Conservation (phyloP, 352 stramenopile genomes). For the Phytophthora hibernalis region DNA sequence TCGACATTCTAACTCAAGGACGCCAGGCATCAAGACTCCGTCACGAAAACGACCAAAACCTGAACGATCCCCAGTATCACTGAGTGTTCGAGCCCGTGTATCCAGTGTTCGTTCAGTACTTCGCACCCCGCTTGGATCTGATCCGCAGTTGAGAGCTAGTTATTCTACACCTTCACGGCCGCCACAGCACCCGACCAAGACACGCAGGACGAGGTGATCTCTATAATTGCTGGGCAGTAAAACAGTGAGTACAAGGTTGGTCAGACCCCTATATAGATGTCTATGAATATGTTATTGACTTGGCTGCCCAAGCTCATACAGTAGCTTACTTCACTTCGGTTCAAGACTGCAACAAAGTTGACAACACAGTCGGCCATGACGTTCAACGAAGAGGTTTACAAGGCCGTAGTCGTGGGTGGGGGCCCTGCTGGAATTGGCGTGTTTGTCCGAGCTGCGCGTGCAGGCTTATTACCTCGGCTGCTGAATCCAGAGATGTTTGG, state of each 20-base stretch:
- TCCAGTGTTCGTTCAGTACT: slow-evolving; percentile 54
- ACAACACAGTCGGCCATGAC: too few species aligned
- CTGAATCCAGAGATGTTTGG: slow-evolving; percentile 55
- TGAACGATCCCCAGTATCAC: slow-evolving; percentile 35
- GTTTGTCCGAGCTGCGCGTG: slow-evolving; percentile 74
- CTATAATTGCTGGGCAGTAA: slow-evolving; percentile 19
- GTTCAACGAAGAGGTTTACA: slow-evolving; percentile 59
- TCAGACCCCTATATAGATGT: slow-evolving; percentile 17
- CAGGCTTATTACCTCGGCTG: slow-evolving; percentile 61
- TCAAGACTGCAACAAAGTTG: too few species aligned
- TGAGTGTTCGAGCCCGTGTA: slow-evolving; percentile 59
- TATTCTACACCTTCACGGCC: slow-evolving; percentile 72
- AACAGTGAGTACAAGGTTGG: slow-evolving; percentile 8
- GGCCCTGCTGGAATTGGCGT: slow-evolving; percentile 78
- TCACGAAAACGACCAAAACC: slow-evolving; percentile 37
- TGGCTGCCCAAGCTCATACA: not conserved
- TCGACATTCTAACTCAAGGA: slow-evolving; percentile 30
- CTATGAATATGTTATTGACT: slow-evolving; percentile 30
- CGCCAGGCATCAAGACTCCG: slow-evolving; percentile 28
- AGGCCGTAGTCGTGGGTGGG: slow-evolving; percentile 75
- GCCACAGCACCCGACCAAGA: slow-evolving; percentile 36
- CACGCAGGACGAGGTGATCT: slow-evolving; percentile 36
- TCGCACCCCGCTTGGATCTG: slow-evolving; percentile 61
- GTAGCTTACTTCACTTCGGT: slow-evolving; percentile 5
- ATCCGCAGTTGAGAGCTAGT: slow-evolving; percentile 75